Evolutionary conservation across 1,139 yeast species (phyloP).

Genomic region (Fermentozyma sake): DNA sequence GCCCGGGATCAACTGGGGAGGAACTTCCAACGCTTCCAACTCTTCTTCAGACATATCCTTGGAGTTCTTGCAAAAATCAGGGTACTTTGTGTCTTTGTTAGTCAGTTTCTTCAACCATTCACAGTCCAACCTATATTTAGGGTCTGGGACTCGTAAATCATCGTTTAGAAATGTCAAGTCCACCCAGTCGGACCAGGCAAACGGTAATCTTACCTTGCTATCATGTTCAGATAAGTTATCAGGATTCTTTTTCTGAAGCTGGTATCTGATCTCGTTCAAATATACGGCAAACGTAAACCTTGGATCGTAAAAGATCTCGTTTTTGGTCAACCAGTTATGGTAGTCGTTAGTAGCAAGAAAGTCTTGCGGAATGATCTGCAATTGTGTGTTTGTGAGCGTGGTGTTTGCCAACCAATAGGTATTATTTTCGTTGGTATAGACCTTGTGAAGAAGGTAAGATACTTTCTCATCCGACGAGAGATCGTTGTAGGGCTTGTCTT

Average conservation of each 20-base stretch:
- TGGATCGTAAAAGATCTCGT: conserved; percentile 21
- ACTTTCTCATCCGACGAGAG: too few relatives aligned
- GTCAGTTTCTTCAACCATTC: conserved; percentile 21
- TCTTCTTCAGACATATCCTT: conserved; percentile 13
- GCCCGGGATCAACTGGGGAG: conserved; percentile 19
- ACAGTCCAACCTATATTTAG: conserved; percentile 12
- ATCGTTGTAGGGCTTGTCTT: too few relatives aligned
- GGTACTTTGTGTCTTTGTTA: conserved; percentile 22
- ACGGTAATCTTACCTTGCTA: conserved; percentile 13
- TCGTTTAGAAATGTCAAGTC: conserved; percentile 16
- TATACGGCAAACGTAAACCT: conserved; percentile 21
- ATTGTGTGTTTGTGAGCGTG: conserved; percentile 17
- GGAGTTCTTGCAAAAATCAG: conserved; percentile 15
- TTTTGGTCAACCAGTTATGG: conserved; percentile 11
- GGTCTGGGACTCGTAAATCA: conserved; percentile 11
- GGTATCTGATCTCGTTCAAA: conserved; percentile 20
- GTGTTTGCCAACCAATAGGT: conserved; percentile 28
- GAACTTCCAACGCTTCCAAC: conserved; percentile 9
- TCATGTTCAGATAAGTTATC: conserved; percentile 10
- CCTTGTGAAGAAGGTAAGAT: conserved; percentile 18
- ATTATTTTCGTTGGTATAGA: conserved; percentile 17
- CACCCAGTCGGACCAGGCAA: conserved; percentile 33
- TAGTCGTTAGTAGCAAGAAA: conserved; percentile 8
- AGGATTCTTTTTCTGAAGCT: conserved; percentile 13
- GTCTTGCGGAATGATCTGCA: conserved; percentile 16